Conservation (phyloP, 768 basidiomycete species). For the Boletellus ananas region DNA sequence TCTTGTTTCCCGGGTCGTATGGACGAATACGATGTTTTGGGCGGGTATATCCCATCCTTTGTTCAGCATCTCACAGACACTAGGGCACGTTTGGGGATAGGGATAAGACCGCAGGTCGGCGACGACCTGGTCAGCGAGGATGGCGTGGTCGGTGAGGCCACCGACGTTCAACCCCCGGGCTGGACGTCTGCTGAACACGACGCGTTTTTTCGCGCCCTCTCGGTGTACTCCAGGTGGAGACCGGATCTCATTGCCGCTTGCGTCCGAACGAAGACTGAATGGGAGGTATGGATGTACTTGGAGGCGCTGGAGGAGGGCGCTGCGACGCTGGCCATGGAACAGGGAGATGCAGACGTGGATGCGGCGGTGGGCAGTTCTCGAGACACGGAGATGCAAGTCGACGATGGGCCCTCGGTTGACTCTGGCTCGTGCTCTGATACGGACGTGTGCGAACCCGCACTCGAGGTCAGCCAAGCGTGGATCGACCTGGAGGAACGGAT, state of each 20-base stretch:
- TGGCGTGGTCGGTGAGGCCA: neutral
- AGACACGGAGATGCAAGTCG: constrained; percentile 3
- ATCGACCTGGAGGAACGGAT: constrained; percentile 32
- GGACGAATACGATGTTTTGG: constrained; percentile 18
- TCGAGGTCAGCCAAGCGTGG: constrained; percentile 37
- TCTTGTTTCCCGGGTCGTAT: neutral
- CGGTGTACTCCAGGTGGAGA: constrained; percentile 62
- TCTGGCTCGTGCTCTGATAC: neutral
- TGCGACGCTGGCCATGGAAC: constrained; percentile 11
- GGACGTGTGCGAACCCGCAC: constrained; percentile 24
- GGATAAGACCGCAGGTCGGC: neutral
- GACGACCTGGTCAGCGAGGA: neutral
- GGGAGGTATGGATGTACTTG: constrained; percentile 69
- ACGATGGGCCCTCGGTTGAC: constrained; percentile 21
- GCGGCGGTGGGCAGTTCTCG: neutral
- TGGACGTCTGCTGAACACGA: constrained; percentile 74
- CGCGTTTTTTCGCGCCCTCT: constrained; percentile 66
- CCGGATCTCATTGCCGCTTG: constrained; percentile 73
- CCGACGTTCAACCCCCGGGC: constrained; percentile 5
- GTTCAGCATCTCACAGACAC: constrained; percentile 27
- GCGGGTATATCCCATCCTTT: constrained; percentile 26
- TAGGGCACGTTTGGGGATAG: constrained; percentile 13
- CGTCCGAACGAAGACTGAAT: constrained; percentile 59
- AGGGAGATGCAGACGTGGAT: constrained; percentile 8
- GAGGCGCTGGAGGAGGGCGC: constrained; percentile 41